phyloP scores from a whole-genome alignment of 1,284 basidiomycete genomes.

The Moniliophthora roreri region DNA sequence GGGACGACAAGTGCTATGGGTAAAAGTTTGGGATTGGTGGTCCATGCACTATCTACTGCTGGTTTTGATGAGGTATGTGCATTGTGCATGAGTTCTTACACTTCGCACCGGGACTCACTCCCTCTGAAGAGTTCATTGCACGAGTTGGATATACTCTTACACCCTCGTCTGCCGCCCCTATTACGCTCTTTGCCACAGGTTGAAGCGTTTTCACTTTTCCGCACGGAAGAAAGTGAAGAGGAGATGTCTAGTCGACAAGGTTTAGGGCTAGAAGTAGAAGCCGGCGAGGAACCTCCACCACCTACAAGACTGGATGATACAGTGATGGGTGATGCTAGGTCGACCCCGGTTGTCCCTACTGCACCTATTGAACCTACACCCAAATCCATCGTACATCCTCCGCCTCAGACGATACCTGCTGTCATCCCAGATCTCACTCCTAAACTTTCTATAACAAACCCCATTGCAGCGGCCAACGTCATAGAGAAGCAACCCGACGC shows the following conservation, averaged over 20 bases:
- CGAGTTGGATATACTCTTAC: constrained; percentile 63
- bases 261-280: constrained; percentile 33
- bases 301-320: constrained; percentile 22
- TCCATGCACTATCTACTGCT: constrained; percentile 29
- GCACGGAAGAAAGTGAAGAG: constrained; percentile 60
- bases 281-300: constrained; percentile 6
- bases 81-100: neutral
- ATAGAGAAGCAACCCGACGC: no score
- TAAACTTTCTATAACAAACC: no score
- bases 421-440: no score
- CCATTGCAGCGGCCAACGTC: no score
- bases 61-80: constrained; percentile 27
- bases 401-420: no score
- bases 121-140: constrained; percentile 20
- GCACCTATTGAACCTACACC: no score
- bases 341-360: neutral
- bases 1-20: constrained; percentile 59
- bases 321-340: constrained; percentile 10
- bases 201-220: constrained; percentile 59
- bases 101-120: neutral
- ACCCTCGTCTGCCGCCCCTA: constrained; percentile 75
- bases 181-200: constrained; percentile 66
- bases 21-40: constrained; percentile 55
- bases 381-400: no score
- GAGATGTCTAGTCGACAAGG: constrained; percentile 46